Evolutionary conservation across 768 basidiomycete species (phyloP).

Genomic region (Tulasnella sp.): DNA sequence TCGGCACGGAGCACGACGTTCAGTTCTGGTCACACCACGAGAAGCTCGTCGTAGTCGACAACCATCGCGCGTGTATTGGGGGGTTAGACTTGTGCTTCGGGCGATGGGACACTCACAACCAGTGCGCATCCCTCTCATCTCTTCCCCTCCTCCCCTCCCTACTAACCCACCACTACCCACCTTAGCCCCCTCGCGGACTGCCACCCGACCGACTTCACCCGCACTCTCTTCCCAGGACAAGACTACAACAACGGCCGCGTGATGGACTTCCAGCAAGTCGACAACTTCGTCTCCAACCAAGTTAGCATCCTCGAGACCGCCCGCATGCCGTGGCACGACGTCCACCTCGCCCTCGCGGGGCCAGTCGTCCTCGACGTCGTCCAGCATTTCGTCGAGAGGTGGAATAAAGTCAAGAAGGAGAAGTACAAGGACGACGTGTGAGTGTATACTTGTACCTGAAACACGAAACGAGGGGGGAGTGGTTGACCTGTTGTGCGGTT

Average conservation of each 20-base stretch:
- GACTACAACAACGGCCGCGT: constrained; percentile 89
- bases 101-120: constrained; percentile 88
- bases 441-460: constrained; percentile 17
- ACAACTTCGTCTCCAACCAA: constrained; percentile 59
- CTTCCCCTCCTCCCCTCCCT: background rate
- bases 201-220: constrained; percentile 73
- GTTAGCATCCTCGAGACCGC: constrained; percentile 55
- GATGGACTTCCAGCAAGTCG: constrained; percentile 71
- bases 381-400: constrained; percentile 62
- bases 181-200: constrained; percentile 70
- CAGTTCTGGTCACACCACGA: constrained; percentile 92
- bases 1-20: constrained; percentile 58
- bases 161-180: background rate
- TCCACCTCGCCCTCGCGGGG: constrained; percentile 76
- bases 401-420: constrained; percentile 74
- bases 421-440: constrained; percentile 34
- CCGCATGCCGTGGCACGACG: constrained; percentile 96
- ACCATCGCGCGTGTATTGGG: constrained; percentile 75
- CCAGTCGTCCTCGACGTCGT: constrained; percentile 80
- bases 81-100: constrained; percentile 96
- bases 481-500: background rate
- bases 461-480: constrained; percentile 3
- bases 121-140: constrained; percentile 24
- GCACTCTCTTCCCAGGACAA: constrained; percentile 83
- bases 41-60: constrained; percentile 82